phyloP scores from a whole-genome alignment of 2,329 filamentous ascomycete species.

The Sclerotinia borealis region DNA sequence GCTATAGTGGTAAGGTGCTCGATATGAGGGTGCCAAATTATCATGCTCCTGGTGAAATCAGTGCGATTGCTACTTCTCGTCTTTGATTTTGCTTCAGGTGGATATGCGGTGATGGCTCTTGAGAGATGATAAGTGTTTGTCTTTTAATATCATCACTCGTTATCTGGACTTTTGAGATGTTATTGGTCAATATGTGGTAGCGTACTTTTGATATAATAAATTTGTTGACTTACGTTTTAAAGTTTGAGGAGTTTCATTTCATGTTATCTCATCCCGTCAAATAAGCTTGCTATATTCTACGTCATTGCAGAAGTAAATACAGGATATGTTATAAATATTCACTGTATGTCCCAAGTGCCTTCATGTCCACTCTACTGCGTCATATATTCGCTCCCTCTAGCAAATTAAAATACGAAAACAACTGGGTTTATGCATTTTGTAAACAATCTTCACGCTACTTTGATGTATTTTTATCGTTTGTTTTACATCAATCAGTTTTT shows the following conservation, averaged over 20 bases:
- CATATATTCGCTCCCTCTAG: too few relatives aligned
- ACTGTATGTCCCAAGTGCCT: neutral
- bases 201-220: neutral
- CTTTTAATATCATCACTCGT: neutral
- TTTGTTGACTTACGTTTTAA: neutral
- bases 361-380: neutral
- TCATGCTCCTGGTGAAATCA: constrained; percentile 46
- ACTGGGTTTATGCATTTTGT: neutral
- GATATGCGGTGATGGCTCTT: neutral
- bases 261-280: neutral
- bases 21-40: constrained; percentile 70
- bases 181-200: neutral
- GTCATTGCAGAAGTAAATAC: too few relatives aligned
- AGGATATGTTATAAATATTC: too few relatives aligned
- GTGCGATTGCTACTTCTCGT: constrained; percentile 6
- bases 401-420: neutral
- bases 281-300: neutral
- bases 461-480: neutral
- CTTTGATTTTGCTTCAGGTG: neutral
- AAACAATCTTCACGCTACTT: too few relatives aligned
- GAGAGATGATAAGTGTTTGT: neutral
- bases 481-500: neutral
- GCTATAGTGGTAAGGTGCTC: constrained; percentile 52
- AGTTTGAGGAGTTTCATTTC: neutral
- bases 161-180: neutral